Base-by-base conservation (phyloP, 164 flowering plant genomes). In the Umbilicus rupestris region DNA sequence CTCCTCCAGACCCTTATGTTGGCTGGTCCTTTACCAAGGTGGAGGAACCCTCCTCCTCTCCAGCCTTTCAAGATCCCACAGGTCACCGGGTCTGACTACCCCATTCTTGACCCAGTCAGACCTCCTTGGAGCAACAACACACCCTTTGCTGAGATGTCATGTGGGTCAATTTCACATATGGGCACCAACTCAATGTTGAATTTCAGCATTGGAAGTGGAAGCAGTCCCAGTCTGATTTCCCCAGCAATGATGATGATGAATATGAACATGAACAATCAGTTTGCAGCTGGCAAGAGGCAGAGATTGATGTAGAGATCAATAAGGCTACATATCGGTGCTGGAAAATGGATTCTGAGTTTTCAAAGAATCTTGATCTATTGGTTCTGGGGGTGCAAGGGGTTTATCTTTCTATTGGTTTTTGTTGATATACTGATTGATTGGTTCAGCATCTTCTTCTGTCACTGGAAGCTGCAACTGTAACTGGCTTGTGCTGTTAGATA, bases 11-110 rank as follows among this genome's bases (percentile, higher is more conserved):
- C 92, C 3, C 84, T 90, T 10, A 78, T 93, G 14, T 79, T 87
- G 12, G 88, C 97, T 0, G 97, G 94, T 3, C 86, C 97, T 1
- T 83, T 93, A 44, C 96, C 96, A 2, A 77, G 67, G 37, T 90
- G 93, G 96, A 76, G 84, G 58, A 84, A 84, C 65, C 92, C 96
- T 37, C 96, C 93, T 9, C 87, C 87, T 10, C 62, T 77, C 44
- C 84, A 77, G 62, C 42, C 81, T 11, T 68, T 79, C 73, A 79
- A 78, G 19, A 74, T 82, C 14, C 89, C 91, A 0, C 84, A 84
- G 0, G 76, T 84, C 26, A 71, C 55, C 46, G 71, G 63, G 73
- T 46, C 52, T 47, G 5, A 77, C 29, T 65, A 26, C 1, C n/a
- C n/a, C n/a, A n/a, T n/a, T n/a, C n/a, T n/a, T n/a, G n/a, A n/a